Conservation (phyloP, 495 filamentous ascomycete genomes). For the Pseudomonodictys pantanalensis region DNA sequence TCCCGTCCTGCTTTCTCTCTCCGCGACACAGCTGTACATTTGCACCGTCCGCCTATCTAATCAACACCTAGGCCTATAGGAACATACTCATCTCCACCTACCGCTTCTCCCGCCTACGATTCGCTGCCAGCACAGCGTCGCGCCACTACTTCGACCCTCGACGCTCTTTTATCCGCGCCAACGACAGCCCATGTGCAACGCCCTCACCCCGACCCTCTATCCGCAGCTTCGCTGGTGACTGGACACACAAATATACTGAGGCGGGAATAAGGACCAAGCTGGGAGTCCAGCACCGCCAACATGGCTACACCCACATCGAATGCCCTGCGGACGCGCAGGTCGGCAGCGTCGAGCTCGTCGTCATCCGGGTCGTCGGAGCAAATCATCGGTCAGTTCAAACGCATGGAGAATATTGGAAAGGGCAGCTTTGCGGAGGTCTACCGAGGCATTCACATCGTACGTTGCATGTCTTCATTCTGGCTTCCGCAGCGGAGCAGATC, state of each 20-base stretch:
- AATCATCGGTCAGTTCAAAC: constrained; percentile 71
- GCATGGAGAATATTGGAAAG: constrained; percentile 83
- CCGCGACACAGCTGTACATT: not conserved
- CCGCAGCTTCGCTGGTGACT: constrained; percentile 49
- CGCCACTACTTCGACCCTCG: not conserved
- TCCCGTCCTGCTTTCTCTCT: not conserved
- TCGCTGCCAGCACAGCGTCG: not conserved
- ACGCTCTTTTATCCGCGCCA: constrained; percentile 1
- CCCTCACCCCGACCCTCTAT: constrained; percentile 46
- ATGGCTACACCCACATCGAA: constrained; percentile 46
- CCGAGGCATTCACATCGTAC: constrained; percentile 77
- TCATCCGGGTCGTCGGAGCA: constrained; percentile 47
- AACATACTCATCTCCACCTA: not conserved
- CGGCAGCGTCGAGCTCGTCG: constrained; percentile 45
- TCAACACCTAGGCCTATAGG: not conserved
- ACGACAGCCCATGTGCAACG: constrained; percentile 46
- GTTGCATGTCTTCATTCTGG: constrained; percentile 40
- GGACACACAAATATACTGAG: not conserved
- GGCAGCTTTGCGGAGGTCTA: constrained; percentile 96
- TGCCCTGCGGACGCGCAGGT: constrained; percentile 47
- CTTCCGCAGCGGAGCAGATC: not conserved
- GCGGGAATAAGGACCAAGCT: constrained; percentile 7
- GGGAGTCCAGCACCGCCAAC: constrained; percentile 26
- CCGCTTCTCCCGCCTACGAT: not conserved
- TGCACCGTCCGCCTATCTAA: constrained; percentile 14